A percentile compares a stretch with the other conserved stretches of the same genome.
These are phyloP conservation scores for Guadua angustifolia DNA, from an alignment of 176 grass and related monocot species.

Conservation along the genomic window DNA sequence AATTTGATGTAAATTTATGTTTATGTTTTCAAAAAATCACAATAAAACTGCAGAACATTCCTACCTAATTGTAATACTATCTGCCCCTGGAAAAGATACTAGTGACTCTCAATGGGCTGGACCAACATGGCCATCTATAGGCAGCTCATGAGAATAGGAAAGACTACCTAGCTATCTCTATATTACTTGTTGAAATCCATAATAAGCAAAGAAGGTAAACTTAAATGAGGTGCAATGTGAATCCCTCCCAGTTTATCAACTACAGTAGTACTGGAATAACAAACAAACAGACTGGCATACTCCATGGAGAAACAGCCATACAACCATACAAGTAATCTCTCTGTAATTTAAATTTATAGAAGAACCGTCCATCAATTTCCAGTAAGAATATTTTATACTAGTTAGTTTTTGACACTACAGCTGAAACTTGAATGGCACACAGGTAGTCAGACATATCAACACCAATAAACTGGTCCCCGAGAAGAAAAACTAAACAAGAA, in stretches of 20 bases:
- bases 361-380: background rate
- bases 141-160: constrained; percentile 20
- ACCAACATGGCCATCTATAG: constrained; percentile 1
- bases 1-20: background rate
- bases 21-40: background rate
- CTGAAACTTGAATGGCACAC: too few relatives aligned
- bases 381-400: background rate
- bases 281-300: background rate
- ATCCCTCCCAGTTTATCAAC: constrained; percentile 2
- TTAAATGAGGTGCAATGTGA: background rate
- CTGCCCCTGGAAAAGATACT: background rate
- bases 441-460: constrained; percentile 8
- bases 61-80: background rate
- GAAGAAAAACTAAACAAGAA: constrained; percentile 15
- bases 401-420: background rate
- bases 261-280: constrained; percentile 4
- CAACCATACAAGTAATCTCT: background rate
- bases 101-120: background rate
- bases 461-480: background rate
- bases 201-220: constrained; percentile 17
- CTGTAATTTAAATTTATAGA: background rate
- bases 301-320: background rate
- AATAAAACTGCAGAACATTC: background rate
- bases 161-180: background rate
- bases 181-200: constrained; percentile 8